Evolutionary conservation across 768 basidiomycete species (phyloP).

Genomic region (Butyriboletus loyo): DNA sequence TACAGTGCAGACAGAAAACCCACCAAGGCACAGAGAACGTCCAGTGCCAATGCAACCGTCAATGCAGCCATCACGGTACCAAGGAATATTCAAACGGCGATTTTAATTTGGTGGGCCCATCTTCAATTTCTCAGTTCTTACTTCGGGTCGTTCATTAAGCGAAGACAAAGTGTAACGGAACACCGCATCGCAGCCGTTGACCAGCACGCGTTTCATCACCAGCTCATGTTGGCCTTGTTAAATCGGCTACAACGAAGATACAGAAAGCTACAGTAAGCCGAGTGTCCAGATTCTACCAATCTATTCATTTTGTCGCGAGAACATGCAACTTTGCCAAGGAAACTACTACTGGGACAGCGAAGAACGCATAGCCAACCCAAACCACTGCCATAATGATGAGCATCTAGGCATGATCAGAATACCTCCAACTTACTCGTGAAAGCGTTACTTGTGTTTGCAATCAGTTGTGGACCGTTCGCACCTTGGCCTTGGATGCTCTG

Average conservation of each 20-base stretch:
- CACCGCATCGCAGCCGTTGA: no score
- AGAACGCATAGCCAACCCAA: constrained; percentile 77
- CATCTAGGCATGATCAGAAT: not conserved
- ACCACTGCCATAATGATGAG: constrained; percentile 49
- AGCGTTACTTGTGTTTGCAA: constrained; percentile 64
- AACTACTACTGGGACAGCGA: constrained; percentile 63
- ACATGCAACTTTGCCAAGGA: constrained; percentile 69
- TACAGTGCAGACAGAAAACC: not conserved
- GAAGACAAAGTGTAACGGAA: no score
- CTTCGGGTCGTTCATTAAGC: no score
- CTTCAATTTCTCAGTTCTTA: no score
- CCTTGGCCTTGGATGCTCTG: constrained; percentile 52
- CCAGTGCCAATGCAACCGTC: constrained; percentile 3
- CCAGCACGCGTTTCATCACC: no score
- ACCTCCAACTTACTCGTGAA: constrained; percentile 60
- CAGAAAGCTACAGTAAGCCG: not conserved
- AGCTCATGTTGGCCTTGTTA: not conserved
- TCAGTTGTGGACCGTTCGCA: constrained; percentile 51
- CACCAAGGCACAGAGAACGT: constrained; percentile 21
- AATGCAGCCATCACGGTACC: constrained; percentile 4
- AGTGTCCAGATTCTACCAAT: not conserved
- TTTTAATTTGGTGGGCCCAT: no score
- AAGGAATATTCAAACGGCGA: constrained; percentile 27
- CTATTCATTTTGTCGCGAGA: constrained; percentile 40
- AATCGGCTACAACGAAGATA: not conserved